Base-by-base conservation (phyloP, 1,139 yeast species). In the Suhomyces bokatorum region DNA sequence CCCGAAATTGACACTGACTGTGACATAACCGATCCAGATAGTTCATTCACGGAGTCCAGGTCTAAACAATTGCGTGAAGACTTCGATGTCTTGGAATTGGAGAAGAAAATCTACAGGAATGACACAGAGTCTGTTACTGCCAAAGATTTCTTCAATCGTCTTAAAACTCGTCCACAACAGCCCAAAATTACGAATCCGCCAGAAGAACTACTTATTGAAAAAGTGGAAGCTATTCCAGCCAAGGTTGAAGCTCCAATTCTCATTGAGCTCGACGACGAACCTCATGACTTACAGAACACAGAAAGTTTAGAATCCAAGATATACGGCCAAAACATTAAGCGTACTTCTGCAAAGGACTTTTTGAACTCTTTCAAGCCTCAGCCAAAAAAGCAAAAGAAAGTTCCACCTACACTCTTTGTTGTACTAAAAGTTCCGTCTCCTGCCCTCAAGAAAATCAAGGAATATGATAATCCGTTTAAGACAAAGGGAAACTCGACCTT, bases 401-500 rank as follows among this genome's bases (percentile, higher is more conserved):
- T 39, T n/a, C 43, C 42, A 20, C 24, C 50, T 35, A 46, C 49
- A 43, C 46, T 48, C 15, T 43, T 56, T 13, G 67, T 71, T 1
- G 62, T 66, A 0, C 55, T 73, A 12, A 63, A 62, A 40, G 43
- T 71, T 3, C 53, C 58, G 35, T 55, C 68, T 3, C 54, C 42
- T 0, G 57, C 54, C 4, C 56, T 72, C 36, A 52, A 55, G n/a
- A 60, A 60, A 31, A 60, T 68, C 22, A 60, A 66, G 39, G 51
- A 49, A 38, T 58, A 51, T 36, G 66, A 63, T 26, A 69, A 65
- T 42, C 73, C 75, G 1, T 57, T 70, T 16, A 62, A 59, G 41
- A 59, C 71, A 0, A 59, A 57, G 47, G 70, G 69, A 3, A 62
- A 52, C 40, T 12, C 16, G 1, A 32, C 38, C n/a, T 32, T 41